phyloP scores from a whole-genome alignment of 352 stramenopile genomes.

The Pythium oligandrum region DNA sequence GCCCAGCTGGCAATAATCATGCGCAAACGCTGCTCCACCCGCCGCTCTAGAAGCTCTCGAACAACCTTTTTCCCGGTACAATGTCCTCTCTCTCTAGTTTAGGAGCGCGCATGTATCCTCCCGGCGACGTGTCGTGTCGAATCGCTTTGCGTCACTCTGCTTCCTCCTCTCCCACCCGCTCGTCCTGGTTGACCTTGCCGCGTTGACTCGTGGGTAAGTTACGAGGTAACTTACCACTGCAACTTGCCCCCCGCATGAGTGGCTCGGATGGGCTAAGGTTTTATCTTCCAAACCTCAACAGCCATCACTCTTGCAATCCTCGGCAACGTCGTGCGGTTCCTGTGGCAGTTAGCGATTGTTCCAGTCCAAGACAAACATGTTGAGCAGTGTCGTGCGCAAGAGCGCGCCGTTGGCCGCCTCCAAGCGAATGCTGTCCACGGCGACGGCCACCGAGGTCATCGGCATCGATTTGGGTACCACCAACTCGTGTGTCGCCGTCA shows the following conservation, averaged over 20 bases:
- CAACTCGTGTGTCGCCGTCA: constrained; percentile 96
- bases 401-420: not conserved
- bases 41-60: too few relatives aligned
- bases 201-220: not conserved
- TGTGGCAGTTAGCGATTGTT: constrained; percentile 24
- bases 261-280: constrained; percentile 8
- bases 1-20: not conserved
- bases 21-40: constrained; percentile 1
- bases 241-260: constrained; percentile 1
- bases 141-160: too few relatives aligned
- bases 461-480: constrained; percentile 98
- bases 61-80: too few relatives aligned
- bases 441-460: constrained; percentile 22
- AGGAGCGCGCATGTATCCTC: too few relatives aligned
- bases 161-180: not conserved
- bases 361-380: constrained; percentile 10
- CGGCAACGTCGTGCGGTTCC: constrained; percentile 1
- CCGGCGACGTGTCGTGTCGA: too few relatives aligned
- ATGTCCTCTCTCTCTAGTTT: too few relatives aligned
- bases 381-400: constrained; percentile 24
- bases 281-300: not conserved
- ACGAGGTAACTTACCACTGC: not conserved
- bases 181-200: too few relatives aligned
- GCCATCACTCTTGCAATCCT: constrained; percentile 3
- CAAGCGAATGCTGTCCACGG: constrained; percentile 6